A percentile compares a stretch with the other conserved stretches of the same genome.
Conservation (phyloP, 2,329 filamentous ascomycete genomes). For the Microascus cirrosus region DNA sequence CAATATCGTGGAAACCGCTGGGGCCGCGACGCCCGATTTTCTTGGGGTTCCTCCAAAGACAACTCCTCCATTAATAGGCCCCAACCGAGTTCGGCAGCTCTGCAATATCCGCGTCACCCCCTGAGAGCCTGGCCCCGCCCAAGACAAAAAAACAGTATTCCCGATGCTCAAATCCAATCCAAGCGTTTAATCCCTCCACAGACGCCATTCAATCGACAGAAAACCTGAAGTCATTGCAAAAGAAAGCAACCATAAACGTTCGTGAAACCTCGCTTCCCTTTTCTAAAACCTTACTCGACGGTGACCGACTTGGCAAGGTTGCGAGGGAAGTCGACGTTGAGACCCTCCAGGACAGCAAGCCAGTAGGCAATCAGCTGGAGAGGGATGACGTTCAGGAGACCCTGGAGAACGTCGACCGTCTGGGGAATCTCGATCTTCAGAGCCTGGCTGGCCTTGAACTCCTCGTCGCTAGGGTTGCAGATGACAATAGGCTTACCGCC, state of each 20-base stretch:
- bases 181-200: constrained; percentile 1
- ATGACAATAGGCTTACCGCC: constrained; percentile 96
- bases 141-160: not conserved
- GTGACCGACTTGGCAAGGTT: constrained; percentile 99
- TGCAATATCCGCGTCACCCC: not conserved
- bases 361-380: constrained; percentile 98
- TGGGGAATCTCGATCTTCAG: constrained; percentile 96
- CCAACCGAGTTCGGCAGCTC: not conserved
- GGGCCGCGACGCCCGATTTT: not conserved
- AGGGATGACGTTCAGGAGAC: constrained; percentile 93
- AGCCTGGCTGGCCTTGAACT: constrained; percentile 79
- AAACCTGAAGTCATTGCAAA: not conserved
- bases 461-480: constrained; percentile 81
- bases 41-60: not conserved
- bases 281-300: constrained; percentile 60
- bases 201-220: constrained; percentile 2
- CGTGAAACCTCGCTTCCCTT: not conserved
- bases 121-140: not conserved
- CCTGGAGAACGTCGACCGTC: constrained; percentile 91
- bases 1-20: not conserved
- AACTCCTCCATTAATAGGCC: not conserved
- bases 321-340: constrained; percentile 97
- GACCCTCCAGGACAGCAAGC: constrained; percentile 88
- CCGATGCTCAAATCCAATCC: constrained; percentile 1
- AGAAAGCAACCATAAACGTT: not conserved